These are phyloP conservation scores for Ophiosphaerella narmari DNA, from an alignment of 2,329 filamentous ascomycete genomes.

Conservation along the genomic window DNA sequence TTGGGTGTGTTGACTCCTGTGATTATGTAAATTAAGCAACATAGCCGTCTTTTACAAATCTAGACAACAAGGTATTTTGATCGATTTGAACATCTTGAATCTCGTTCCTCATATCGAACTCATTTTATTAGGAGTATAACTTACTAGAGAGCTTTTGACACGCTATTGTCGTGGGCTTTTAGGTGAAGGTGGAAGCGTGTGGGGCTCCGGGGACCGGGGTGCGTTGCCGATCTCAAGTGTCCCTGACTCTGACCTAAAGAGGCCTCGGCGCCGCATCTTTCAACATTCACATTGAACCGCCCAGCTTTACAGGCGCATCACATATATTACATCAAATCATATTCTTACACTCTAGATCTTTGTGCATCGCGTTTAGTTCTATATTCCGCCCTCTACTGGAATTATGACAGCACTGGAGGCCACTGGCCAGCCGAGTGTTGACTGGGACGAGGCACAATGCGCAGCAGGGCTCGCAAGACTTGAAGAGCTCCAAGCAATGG, in stretches of 20 bases:
- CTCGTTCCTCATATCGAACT: no score
- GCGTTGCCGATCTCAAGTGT: slow-evolving; percentile 13
- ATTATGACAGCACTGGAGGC: slow-evolving; percentile 21
- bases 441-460: slow-evolving; percentile 48
- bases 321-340: neutral
- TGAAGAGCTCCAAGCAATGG: slow-evolving; percentile 51
- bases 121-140: no score
- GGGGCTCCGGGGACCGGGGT: slow-evolving; percentile 7
- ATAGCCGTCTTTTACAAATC: no score
- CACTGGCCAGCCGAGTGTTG: slow-evolving; percentile 19
- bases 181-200: slow-evolving; percentile 9
- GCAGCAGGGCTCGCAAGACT: slow-evolving; percentile 51
- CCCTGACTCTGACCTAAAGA: slow-evolving; percentile 1
- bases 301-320: slow-evolving; percentile 8
- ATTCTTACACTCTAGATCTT: neutral
- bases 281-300: slow-evolving; percentile 3
- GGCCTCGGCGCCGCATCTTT: neutral
- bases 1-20: neutral
- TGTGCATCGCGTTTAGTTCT: neutral
- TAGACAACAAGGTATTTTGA: no score
- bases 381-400: neutral
- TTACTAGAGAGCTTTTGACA: no score
- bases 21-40: neutral
- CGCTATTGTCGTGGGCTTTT: no score
- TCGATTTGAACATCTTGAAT: no score